Base-by-base conservation (phyloP, 1,284 basidiomycete species). In the Sporisorium iseilematis-ciliati region DNA sequence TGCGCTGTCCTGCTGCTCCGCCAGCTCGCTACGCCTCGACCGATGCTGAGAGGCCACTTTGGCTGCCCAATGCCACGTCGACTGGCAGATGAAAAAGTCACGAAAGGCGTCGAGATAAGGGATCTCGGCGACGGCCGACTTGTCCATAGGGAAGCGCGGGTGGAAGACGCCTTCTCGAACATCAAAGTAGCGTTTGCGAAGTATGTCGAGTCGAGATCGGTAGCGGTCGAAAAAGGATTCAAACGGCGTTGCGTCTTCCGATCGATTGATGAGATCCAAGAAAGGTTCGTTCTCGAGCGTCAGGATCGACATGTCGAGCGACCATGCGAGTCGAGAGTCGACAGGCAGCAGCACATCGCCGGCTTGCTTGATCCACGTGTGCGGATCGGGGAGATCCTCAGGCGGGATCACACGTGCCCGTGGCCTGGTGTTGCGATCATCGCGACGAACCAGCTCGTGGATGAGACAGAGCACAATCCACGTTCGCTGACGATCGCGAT, bases 381-480 rank as follows among this genome's bases (percentile, higher is more conserved):
- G 51, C 26, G 66, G 54, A 31, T 77, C 75, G 4, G 75, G 75
- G 46, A 69, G 64, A 46, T 72, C 65, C 4, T 70, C 68, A 6
- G 71, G 33, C 21, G 68, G 74, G 21, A 76, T 72, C 29, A 62
- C 40, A 35, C 65, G 74, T 14, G 69, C 56, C 2, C 68, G 58
- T 11, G 69, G 55, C 25, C 54, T 64, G 11, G 43, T 12, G 29
- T 60, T 25, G 20, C 69, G 61, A 26, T 76, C 74, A 12, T 71
- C 74, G 8, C 56, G 57, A 21, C 64, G 57, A 1, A 76, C 62
- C 1, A 76, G 52, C 25, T 61, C 65, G 38, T 76, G 74, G 18
- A 76, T 50, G 16, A 76, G 74, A 21, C 74, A 76, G 12, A 76
- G 69, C 20, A 76, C 59, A 31, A 76, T 76, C 74, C 74, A 76